Evolutionary conservation across 768 basidiomycete genomes (phyloP).

Genomic region (Symmetrospora coprosmae): DNA sequence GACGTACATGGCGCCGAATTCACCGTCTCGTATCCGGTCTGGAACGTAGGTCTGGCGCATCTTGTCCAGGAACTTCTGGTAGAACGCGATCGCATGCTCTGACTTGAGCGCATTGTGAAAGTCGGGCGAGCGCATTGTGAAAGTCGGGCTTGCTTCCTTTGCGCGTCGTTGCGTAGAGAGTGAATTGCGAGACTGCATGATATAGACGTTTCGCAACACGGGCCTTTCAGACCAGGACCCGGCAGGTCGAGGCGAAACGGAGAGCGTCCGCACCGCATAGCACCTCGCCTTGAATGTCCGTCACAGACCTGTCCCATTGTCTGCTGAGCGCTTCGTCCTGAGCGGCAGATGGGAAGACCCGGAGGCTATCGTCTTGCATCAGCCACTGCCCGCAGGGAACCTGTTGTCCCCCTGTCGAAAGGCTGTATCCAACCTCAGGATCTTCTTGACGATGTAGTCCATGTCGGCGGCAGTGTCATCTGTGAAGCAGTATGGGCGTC

Average conservation of each 20-base stretch:
- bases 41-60: constrained; percentile 21
- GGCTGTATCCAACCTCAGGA: constrained; percentile 47
- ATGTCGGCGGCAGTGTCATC: constrained; percentile 70
- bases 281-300: constrained; percentile 76
- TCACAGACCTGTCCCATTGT: constrained; percentile 68
- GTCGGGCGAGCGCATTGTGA: constrained; percentile 62
- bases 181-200: constrained; percentile 75
- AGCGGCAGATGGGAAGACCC: constrained; percentile 35
- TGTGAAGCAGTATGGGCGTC: constrained; percentile 36
- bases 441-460: constrained; percentile 61
- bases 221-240: no score
- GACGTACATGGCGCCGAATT: constrained; percentile 21
- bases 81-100: constrained; percentile 2
- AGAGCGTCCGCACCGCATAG: constrained; percentile 49
- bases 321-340: constrained; percentile 43
- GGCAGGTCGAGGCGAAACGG: not conserved
- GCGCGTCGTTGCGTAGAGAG: constrained; percentile 67
- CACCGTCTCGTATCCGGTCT: constrained; percentile 23
- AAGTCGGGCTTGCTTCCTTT: constrained; percentile 86
- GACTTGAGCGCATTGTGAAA: not conserved
- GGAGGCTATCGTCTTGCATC: constrained; percentile 55
- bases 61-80: constrained; percentile 22
- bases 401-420: no score
- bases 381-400: constrained; percentile 56
- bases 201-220: not conserved